Conservation (phyloP, 257 asterid genomes). For the Parsonsia alboflavescens region DNA sequence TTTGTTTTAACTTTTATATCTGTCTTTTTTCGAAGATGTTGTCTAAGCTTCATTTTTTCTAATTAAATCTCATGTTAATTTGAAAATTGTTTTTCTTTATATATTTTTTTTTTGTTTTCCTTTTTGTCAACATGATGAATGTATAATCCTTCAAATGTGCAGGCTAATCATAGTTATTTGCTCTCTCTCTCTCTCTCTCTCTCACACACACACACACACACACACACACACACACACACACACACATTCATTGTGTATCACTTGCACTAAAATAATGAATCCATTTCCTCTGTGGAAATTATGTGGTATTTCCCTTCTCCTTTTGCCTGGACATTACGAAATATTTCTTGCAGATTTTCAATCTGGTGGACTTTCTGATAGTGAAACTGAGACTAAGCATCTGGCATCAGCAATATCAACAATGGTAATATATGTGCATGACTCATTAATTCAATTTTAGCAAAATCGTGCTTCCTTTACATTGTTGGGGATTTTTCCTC, state of each 20-base stretch:
- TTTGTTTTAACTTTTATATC: neutral
- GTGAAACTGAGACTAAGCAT: slow-evolving; percentile 45
- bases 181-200: no score
- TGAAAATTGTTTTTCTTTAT: neutral
- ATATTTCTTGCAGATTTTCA: slow-evolving; percentile 40
- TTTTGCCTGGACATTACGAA: neutral
- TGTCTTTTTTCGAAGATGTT: neutral
- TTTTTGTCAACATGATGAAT: neutral
- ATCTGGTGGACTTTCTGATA: slow-evolving; percentile 29
- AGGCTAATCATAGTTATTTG: no score
- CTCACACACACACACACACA: no score
- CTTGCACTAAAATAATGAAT: neutral
- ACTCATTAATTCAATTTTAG: neutral
- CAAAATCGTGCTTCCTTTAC: neutral
- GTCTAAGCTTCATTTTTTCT: neutral
- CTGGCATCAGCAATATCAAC: slow-evolving; percentile 28
- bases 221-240: no score
- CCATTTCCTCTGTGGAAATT: neutral
- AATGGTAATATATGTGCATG: slow-evolving; percentile 11
- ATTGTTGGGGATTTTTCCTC: neutral
- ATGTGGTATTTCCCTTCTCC: neutral
- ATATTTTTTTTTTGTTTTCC: no score
- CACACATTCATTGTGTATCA: no score
- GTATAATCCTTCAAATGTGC: neutral
- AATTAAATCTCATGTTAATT: neutral